These are phyloP conservation scores for Cyphellophora europaea DNA, from an alignment of 2,329 filamentous ascomycete species.

Conservation along the genomic window DNA sequence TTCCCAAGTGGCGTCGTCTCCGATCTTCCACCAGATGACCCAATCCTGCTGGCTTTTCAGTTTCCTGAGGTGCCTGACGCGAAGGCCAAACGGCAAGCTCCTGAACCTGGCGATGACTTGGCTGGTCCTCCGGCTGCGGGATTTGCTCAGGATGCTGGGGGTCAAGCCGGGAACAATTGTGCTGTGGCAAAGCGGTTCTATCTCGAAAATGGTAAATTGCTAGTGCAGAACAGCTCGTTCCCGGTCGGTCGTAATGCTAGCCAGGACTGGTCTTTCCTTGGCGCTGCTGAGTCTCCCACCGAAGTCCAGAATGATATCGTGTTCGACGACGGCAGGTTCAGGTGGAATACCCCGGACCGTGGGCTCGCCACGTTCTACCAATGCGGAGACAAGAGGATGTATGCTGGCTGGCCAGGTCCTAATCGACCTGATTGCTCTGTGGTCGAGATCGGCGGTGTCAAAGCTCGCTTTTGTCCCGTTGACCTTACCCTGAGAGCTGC, in stretches of 20 bases:
- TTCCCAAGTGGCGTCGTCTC: conserved; percentile 11
- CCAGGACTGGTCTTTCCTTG: neutral
- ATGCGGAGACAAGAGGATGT: conserved; percentile 10
- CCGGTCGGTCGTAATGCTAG: neutral
- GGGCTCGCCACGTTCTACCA: conserved; percentile 13
- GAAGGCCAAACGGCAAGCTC: conserved; percentile 2
- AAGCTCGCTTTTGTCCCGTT: conserved; percentile 9
- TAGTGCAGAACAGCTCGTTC: neutral
- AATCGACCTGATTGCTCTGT: conserved; percentile 9
- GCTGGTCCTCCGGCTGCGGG: no score
- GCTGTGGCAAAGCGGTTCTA: neutral
- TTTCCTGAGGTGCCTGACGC: conserved; percentile 6
- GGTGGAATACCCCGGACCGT: conserved; percentile 11
- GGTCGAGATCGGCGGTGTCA: conserved; percentile 13
- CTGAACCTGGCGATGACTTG: neutral
- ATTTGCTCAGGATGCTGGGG: no score
- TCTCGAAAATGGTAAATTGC: neutral
- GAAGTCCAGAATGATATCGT: conserved; percentile 11
- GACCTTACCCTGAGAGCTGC: conserved; percentile 3
- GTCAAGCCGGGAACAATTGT: neutral
- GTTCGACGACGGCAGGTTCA: conserved; percentile 14
- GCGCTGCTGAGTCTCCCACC: neutral
- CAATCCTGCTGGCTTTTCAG: conserved; percentile 10
- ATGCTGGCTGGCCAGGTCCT: conserved; percentile 14
- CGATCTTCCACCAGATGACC: conserved; percentile 7